A percentile compares a stretch with the other conserved stretches of the same genome.
Evolutionary conservation across 805 yeast genomes (phyloP).

Genomic region (Saccharomycopsis sp.): DNA sequence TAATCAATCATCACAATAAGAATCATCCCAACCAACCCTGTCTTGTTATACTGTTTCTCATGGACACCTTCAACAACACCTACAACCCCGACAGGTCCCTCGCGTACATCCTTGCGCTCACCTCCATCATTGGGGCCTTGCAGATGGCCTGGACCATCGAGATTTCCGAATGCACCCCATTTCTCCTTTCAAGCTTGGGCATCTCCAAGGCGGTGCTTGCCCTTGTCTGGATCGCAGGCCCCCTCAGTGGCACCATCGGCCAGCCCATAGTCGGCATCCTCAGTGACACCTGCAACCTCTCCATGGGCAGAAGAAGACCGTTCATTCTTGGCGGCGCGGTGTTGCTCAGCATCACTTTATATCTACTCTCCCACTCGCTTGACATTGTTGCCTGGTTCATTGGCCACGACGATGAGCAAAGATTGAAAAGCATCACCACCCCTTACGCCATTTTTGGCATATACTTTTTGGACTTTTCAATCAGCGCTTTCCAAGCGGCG

Average conservation of each 20-base stretch:
- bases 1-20: no score
- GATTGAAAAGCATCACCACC: slow-evolving; percentile 29
- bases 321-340: slow-evolving; percentile 47
- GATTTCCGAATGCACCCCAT: slow-evolving; percentile 56
- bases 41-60: no score
- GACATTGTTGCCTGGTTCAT: slow-evolving; percentile 31
- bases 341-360: slow-evolving; percentile 37
- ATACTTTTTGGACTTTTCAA: slow-evolving; percentile 47
- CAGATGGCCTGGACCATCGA: slow-evolving; percentile 62
- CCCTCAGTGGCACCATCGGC: slow-evolving; percentile 52
- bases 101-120: slow-evolving; percentile 36
- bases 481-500: slow-evolving; percentile 51
- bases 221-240: slow-evolving; percentile 60
- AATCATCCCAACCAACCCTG: no score
- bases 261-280: slow-evolving; percentile 56
- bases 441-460: slow-evolving; percentile 47
- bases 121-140: slow-evolving; percentile 45
- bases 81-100: slow-evolving; percentile 39
- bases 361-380: slow-evolving; percentile 38
- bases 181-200: slow-evolving; percentile 45
- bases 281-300: slow-evolving; percentile 41
- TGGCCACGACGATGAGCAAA: slow-evolving; percentile 13
- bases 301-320: slow-evolving; percentile 46
- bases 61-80: slow-evolving; percentile 3
- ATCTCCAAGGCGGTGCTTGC: slow-evolving; percentile 47